Evolutionary conservation across 2,329 filamentous ascomycete species (phyloP), one percentile per base, ranked within the genome.

Genomic region (Diaporthe sp.): DNA sequence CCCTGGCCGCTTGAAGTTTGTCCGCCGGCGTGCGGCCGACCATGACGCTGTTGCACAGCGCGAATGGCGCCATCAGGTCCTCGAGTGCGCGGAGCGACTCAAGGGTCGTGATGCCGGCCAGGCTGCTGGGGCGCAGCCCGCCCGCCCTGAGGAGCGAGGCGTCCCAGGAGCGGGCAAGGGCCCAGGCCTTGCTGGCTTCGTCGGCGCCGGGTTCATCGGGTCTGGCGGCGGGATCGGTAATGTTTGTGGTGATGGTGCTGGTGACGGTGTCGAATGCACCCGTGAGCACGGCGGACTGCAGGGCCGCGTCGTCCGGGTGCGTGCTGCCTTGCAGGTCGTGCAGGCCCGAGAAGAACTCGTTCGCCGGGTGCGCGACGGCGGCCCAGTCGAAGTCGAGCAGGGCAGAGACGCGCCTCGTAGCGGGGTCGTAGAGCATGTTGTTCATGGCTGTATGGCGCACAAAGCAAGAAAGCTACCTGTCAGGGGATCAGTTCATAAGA

Each of bases 381-480:
- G 80, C 76, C 52, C 66, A 82, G 75, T 82, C 81, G 61, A 81
- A 82, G 52, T 82, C 81, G 25, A 82, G 69, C 13, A 82, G 35
- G 6, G 75, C 79, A 0, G 80, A 78, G 42, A 82, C 69, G 30
- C 68, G 74, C n/a, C 76, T 77, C 9, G 77, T 78, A 4, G 19
- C 52, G 2, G 60, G 58, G n/a, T 82, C 79, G 66, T 72, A 81
- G 22, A 81, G 77, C 8, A 81, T 71, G 61, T 82, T 82, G 68
- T 80, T 80, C 74, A 74, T 79, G 2, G 79, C 80, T 81, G 25
- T 13, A 6, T 30, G 35, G 22, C 13, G 25, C 28, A n/a, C 52
- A 57, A 60, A 47, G 42, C 52, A 61, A 54, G 9, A 25, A 17
- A 22, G 22, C 4, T 7, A 19, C 30, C 50, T 42, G 50, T 58